Evolutionary conservation across 1,139 yeast genomes (phyloP).

Genomic region (Trichomonascaceae sp.): DNA sequence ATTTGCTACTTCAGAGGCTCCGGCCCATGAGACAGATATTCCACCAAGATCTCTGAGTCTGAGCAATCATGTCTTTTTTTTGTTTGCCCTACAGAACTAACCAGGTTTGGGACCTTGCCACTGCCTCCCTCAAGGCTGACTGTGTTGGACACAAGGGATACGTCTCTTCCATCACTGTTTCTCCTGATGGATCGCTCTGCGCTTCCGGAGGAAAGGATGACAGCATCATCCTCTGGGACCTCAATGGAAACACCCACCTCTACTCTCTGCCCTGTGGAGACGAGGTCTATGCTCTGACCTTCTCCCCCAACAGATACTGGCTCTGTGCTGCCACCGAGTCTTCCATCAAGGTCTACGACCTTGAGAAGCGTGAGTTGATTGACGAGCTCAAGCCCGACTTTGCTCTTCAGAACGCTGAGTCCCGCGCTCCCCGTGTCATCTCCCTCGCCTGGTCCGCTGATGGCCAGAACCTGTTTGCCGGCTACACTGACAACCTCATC

Average conservation of each 20-base stretch:
- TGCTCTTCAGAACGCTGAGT: slow-evolving; percentile 68
- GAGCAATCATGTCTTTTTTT: slow-evolving; percentile 4
- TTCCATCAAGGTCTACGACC: slow-evolving; percentile 97
- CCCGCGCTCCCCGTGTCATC: slow-evolving; percentile 97
- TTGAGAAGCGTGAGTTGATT: slow-evolving; percentile 89
- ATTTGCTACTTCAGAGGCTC: slow-evolving; percentile 98
- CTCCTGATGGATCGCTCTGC: slow-evolving; percentile 99
- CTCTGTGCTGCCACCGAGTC: slow-evolving; percentile 98
- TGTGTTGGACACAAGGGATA: slow-evolving; percentile 99
- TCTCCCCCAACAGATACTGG: slow-evolving; percentile 99
- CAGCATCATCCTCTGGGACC: slow-evolving; percentile 97
- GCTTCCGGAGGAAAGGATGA: slow-evolving; percentile 99
- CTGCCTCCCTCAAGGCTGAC: slow-evolving; percentile 85
- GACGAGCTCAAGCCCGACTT: slow-evolving; percentile 99
- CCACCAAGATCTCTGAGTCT: slow-evolving; percentile 97
- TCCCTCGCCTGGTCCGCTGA: slow-evolving; percentile 99
- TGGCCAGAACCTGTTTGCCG: slow-evolving; percentile 99
- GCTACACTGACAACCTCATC: slow-evolving; percentile 99
- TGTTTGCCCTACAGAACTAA: slow-evolving; percentile 24
- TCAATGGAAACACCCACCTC: slow-evolving; percentile 74
- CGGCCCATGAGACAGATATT: slow-evolving; percentile 88
- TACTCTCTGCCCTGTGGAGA: slow-evolving; percentile 94
- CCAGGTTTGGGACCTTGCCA: slow-evolving; percentile 90
- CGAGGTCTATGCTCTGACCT: slow-evolving; percentile 96
- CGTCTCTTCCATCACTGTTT: slow-evolving; percentile 93